Conservation (phyloP, 169 alveolate species). For the Cryptosporidium tyzzeri region DNA sequence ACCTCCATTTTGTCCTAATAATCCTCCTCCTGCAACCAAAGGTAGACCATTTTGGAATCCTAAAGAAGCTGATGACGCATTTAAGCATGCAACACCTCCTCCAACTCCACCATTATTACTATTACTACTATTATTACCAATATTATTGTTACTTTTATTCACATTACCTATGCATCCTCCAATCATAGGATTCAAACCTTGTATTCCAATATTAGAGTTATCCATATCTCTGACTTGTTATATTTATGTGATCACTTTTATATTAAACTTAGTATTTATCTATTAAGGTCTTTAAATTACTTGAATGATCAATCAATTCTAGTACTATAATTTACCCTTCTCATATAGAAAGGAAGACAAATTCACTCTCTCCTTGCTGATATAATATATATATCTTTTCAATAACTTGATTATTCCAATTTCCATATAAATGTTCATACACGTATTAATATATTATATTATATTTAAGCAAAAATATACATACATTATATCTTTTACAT, state of each 20-base stretch:
- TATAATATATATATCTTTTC: neutral
- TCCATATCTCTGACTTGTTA: conserved; percentile 2
- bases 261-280: neutral
- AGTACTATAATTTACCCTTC: neutral
- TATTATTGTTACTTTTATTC: neutral
- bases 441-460: neutral
- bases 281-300: neutral
- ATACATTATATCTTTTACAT: neutral
- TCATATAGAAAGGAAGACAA: neutral
- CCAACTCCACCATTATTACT: neutral
- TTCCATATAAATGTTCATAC: neutral
- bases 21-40: neutral
- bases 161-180: neutral
- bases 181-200: conserved; percentile 8
- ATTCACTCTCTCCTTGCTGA: neutral
- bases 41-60: neutral
- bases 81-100: neutral
- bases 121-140: neutral
- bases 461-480: neutral
- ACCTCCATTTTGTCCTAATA: neutral
- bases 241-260: neutral
- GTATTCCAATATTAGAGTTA: neutral
- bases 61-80: neutral
- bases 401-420: too few species aligned
- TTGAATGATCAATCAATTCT: neutral